Evolutionary conservation across 1,284 basidiomycete species (phyloP).

Genomic region (Volvariella volvacea): DNA sequence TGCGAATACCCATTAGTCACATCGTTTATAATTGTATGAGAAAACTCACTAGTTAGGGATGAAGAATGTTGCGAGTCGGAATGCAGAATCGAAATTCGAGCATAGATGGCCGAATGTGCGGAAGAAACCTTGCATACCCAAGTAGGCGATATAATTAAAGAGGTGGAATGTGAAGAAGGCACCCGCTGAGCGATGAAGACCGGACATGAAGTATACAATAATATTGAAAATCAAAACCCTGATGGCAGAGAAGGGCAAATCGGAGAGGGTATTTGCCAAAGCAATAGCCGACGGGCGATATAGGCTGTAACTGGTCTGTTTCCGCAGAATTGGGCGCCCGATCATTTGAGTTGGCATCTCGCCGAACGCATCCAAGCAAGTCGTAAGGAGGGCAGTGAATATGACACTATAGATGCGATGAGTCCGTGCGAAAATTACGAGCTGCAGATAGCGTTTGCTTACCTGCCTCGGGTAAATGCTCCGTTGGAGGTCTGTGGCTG

Average conservation of each 20-base stretch:
- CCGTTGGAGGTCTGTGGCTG: slow-evolving; percentile 70
- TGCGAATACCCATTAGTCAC: slow-evolving; percentile 11
- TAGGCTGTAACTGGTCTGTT: slow-evolving; percentile 70
- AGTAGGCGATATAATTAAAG: slow-evolving; percentile 53
- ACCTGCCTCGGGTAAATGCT: slow-evolving; percentile 77
- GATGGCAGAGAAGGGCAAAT: slow-evolving; percentile 67
- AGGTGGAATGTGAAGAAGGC: slow-evolving; percentile 72
- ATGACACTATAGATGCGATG: slow-evolving; percentile 52
- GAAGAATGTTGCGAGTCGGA: slow-evolving; percentile 52
- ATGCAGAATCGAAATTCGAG: slow-evolving; percentile 58
- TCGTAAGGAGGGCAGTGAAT: slow-evolving; percentile 70
- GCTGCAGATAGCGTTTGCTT: slow-evolving; percentile 1
- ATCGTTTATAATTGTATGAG: background rate
- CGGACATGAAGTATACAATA: slow-evolving; percentile 73
- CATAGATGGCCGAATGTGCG: slow-evolving; percentile 61
- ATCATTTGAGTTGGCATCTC: slow-evolving; percentile 72
- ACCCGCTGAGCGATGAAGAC: slow-evolving; percentile 52
- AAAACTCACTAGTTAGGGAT: slow-evolving; percentile 50
- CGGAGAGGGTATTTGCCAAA: slow-evolving; percentile 69
- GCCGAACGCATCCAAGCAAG: slow-evolving; percentile 72
- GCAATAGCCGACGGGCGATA: slow-evolving; percentile 75
- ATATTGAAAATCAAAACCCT: slow-evolving; percentile 62
- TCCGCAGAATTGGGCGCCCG: slow-evolving; percentile 60
- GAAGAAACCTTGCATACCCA: slow-evolving; percentile 73
- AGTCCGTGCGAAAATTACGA: background rate